Conservation (phyloP, 371 early-diverging fungal species). For the Lichtheimia hyalospora region DNA sequence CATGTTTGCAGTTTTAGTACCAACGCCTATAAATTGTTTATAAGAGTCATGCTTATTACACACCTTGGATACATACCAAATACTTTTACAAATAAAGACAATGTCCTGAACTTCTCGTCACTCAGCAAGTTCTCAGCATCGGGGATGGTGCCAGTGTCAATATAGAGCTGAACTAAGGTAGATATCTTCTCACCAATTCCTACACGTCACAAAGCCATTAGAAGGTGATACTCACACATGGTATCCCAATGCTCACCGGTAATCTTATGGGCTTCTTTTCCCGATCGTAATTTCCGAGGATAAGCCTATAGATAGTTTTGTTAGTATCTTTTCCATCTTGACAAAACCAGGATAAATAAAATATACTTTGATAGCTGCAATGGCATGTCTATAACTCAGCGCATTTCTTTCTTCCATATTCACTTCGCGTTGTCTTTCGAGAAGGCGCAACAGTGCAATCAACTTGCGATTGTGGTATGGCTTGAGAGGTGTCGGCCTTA, state of each 20-base stretch:
- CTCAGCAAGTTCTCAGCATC: conserved; percentile 35
- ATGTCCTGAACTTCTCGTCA: conserved; percentile 29
- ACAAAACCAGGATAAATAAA: background rate
- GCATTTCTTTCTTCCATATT: conserved; percentile 39
- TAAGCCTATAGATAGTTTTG: conserved; percentile 30
- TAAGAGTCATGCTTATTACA: background rate
- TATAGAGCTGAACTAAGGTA: conserved; percentile 25
- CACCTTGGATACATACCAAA: conserved; percentile 30
- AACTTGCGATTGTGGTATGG: conserved; percentile 37
- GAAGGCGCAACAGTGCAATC: conserved; percentile 28
- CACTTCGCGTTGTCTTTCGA: conserved; percentile 40
- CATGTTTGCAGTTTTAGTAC: conserved; percentile 36
- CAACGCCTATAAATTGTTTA: conserved; percentile 32
- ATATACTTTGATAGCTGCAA: conserved; percentile 48
- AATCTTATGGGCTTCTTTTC: conserved; percentile 45
- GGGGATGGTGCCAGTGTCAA: conserved; percentile 42
- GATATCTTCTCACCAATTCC: conserved; percentile 53
- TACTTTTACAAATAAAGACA: conserved; percentile 32
- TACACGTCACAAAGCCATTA: background rate
- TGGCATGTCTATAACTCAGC: conserved; percentile 47
- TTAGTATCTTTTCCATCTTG: too few relatives aligned
- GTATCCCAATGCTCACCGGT: conserved; percentile 20
- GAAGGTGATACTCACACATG: background rate
- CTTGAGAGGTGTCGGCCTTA: conserved; percentile 44
- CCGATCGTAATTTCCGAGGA: conserved; percentile 40